phyloP scores from a whole-genome alignment of 805 yeast genomes.

The Pichia scutulata region DNA sequence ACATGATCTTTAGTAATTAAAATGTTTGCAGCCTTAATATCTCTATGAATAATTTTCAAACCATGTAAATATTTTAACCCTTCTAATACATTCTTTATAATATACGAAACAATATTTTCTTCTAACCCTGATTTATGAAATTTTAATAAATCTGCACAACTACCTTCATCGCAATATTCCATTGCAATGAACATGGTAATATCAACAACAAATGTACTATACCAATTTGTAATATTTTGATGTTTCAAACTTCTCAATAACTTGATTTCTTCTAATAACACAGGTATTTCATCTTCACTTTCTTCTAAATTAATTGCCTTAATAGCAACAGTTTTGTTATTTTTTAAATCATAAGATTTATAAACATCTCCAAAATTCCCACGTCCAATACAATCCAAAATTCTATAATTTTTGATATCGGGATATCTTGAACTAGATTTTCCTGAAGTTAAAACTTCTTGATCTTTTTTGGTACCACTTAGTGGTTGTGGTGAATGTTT shows the following conservation, averaged over 20 bases:
- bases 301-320: slow-evolving; percentile 79
- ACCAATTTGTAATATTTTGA: slow-evolving; percentile 60
- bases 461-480: neutral
- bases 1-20: slow-evolving; percentile 61
- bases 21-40: slow-evolving; percentile 89
- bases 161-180: slow-evolving; percentile 96
- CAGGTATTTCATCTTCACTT: slow-evolving; percentile 65
- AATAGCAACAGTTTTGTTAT: slow-evolving; percentile 60
- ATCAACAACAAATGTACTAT: slow-evolving; percentile 55
- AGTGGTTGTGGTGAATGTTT: neutral
- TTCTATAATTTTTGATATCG: slow-evolving; percentile 11
- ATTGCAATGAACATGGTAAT: slow-evolving; percentile 79
- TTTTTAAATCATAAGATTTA: slow-evolving; percentile 37
- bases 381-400: slow-evolving; percentile 60
- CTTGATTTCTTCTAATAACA: slow-evolving; percentile 68
- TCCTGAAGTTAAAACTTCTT: neutral
- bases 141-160: slow-evolving; percentile 69
- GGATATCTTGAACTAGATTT: neutral
- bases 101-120: slow-evolving; percentile 55
- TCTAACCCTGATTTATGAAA: slow-evolving; percentile 39
- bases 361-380: slow-evolving; percentile 89
- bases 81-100: slow-evolving; percentile 52
- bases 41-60: slow-evolving; percentile 80
- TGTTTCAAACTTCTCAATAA: slow-evolving; percentile 61
- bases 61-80: slow-evolving; percentile 72